Percentiles rank a stretch among this genome's conserved stretches.
These are phyloP conservation scores for Anthracocystis setariae DNA, from an alignment of 1,284 basidiomycete genomes.

Conservation along the genomic window DNA sequence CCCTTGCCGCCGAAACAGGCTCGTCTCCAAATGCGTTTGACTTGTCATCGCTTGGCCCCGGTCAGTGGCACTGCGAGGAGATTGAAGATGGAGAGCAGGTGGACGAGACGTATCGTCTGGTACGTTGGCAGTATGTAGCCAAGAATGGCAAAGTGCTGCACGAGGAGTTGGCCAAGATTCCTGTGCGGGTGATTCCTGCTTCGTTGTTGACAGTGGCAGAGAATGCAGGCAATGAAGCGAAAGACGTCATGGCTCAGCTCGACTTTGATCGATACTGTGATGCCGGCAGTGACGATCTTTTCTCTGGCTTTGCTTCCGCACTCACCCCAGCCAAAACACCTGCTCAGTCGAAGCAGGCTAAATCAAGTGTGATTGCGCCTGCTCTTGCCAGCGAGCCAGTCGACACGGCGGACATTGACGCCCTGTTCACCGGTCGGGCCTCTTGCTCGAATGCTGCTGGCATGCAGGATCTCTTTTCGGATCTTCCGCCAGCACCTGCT, in stretches of 20 bases:
- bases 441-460: not conserved
- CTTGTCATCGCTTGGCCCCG: conserved; percentile 17
- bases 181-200: conserved; percentile 20
- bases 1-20: conserved; percentile 17
- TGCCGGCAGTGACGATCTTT: conserved; percentile 39
- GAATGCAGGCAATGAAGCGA: conserved; percentile 2
- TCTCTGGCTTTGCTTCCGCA: conserved; percentile 32
- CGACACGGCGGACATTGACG: conserved; percentile 38
- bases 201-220: not conserved
- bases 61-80: conserved; percentile 42
- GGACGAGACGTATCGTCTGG: conserved; percentile 20
- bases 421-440: conserved; percentile 18
- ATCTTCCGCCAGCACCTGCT: conserved; percentile 4
- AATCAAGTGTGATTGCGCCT: not conserved
- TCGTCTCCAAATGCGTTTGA: conserved; percentile 17
- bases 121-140: conserved; percentile 43
- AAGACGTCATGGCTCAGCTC: conserved; percentile 33
- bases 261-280: conserved; percentile 38
- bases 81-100: conserved; percentile 20
- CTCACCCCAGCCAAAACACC: conserved; percentile 10
- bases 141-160: conserved; percentile 44
- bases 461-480: conserved; percentile 36
- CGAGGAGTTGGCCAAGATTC: conserved; percentile 42
- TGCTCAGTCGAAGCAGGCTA: conserved; percentile 2
- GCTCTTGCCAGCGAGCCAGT: not conserved